phyloP scores from a whole-genome alignment of 2,329 filamentous ascomycete genomes.

The Cladosporium phlei region DNA sequence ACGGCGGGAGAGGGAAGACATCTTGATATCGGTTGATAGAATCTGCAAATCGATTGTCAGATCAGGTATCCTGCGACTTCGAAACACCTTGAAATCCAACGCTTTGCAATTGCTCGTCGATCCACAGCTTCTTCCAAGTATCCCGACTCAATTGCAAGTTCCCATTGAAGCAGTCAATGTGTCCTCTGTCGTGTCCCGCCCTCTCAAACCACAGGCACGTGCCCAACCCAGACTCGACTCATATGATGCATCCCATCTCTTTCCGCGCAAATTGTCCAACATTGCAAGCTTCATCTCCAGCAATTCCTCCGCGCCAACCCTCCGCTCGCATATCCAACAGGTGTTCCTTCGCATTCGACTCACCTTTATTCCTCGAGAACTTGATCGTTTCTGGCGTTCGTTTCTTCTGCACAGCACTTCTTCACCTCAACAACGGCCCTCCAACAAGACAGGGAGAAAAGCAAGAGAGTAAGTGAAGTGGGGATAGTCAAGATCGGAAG shows the following conservation, averaged over 20 bases:
- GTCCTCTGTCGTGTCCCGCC: too few relatives aligned
- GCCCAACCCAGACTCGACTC: background rate
- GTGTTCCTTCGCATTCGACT: background rate
- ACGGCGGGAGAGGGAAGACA: slow-evolving; percentile 45
- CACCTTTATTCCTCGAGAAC: slow-evolving; percentile 9
- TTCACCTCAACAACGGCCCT: slow-evolving; percentile 13
- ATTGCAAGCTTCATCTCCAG: too few relatives aligned
- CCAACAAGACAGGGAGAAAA: slow-evolving; percentile 13
- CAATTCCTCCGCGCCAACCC: too few relatives aligned
- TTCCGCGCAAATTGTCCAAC: background rate
- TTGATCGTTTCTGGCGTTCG: too few relatives aligned
- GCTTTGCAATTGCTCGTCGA: too few relatives aligned
- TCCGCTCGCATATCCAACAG: too few relatives aligned
- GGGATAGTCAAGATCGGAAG: background rate
- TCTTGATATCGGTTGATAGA: slow-evolving; percentile 13
- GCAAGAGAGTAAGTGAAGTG: slow-evolving; percentile 7
- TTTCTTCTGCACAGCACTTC: slow-evolving; percentile 12
- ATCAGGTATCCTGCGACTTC: background rate
- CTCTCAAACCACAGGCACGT: background rate
- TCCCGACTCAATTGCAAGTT: too few relatives aligned
- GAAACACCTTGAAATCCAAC: too few relatives aligned
- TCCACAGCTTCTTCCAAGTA: too few relatives aligned
- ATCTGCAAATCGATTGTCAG: slow-evolving; percentile 12
- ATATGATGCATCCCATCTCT: too few relatives aligned
- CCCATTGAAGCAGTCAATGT: too few relatives aligned